phyloP scores from a whole-genome alignment of 768 basidiomycete genomes.

The Leccinum uliginosum region DNA sequence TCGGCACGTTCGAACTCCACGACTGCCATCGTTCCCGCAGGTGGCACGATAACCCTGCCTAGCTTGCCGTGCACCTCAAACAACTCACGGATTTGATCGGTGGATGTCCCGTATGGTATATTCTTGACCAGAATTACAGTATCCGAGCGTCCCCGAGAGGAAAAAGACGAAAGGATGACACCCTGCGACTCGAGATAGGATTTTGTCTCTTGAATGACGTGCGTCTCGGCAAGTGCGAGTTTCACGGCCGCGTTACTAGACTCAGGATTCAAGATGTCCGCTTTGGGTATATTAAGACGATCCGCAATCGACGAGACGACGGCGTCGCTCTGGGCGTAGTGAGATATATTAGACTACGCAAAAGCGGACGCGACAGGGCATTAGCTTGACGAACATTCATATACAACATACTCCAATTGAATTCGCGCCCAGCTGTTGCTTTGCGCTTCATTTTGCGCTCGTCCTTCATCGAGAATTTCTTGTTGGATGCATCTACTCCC shows the following conservation, averaged over 20 bases:
- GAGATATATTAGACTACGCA: conserved; percentile 19
- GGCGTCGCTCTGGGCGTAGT: conserved; percentile 73
- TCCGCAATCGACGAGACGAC: conserved; percentile 88
- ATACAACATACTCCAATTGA: conserved; percentile 92
- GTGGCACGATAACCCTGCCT: conserved; percentile 74
- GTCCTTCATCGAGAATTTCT: conserved; percentile 56
- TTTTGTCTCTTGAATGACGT: conserved; percentile 94
- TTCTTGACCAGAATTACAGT: conserved; percentile 93
- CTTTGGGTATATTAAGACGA: conserved; percentile 81
- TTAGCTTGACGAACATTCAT: conserved; percentile 80
- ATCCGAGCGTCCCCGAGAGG: conserved; percentile 54
- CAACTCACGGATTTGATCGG: conserved; percentile 69
- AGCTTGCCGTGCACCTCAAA: conserved; percentile 75
- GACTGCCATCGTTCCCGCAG: conserved; percentile 89
- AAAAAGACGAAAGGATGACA: conserved; percentile 58
- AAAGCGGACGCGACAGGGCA: conserved; percentile 15
- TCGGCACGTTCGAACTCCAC: conserved; percentile 76
- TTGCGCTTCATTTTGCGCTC: conserved; percentile 58
- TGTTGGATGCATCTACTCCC: conserved; percentile 37
- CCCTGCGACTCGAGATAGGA: conserved; percentile 79
- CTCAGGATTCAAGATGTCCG: conserved; percentile 84
- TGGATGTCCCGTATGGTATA: conserved; percentile 86
- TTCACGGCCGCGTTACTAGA: conserved; percentile 84
- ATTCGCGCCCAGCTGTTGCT: conserved; percentile 66
- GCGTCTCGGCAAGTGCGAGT: conserved; percentile 93